Evolutionary conservation across 2,329 filamentous ascomycete species (phyloP), one percentile per base, ranked within the genome.

Genomic region (Aschersonia sp.): DNA sequence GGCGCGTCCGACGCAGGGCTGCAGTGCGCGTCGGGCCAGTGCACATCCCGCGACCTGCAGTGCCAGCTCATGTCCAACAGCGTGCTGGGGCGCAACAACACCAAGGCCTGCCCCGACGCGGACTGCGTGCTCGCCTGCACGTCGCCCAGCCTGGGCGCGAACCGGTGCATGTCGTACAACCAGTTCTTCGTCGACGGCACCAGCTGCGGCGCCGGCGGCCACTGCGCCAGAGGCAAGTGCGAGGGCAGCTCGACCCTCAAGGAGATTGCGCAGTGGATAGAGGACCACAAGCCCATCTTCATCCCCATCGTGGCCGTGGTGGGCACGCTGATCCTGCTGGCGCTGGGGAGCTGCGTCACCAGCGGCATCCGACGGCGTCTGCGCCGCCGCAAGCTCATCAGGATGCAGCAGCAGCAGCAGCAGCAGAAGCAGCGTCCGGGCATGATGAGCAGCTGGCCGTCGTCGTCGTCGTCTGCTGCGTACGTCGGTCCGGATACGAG

Each of bases 101-200:
- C 88, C 2, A 80, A 79, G 56, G 83, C 89, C 7, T 98, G 92
- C 65, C 73, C 74, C 38, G 55, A 56, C 41, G 54, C 50, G 38
- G 82, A 80, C 45, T 98, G 92, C 65, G 73, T 77, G 52, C 70
- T 97, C 46, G 81, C 80, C 45, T 98, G 92, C 64, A 73, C 75
- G 3, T 84, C 82, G 30, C 80, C 86, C 4, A 70, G 78, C 49
- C 82, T 89, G 50, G 78, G 78, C 5, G 53, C 69, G 5, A 76
- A 77, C 50, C 72, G 75, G 5, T 95, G 88, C 64, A 82, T 84
- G 51, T 75, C 76, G 29, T 77, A 94, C 67, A 82, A 86, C 61
- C 89, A 96, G 61, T 92, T 94, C 66, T 97, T 94, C 66, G 71
- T 97, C 31, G 92, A 98, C 60, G 92, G 92, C 20, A 97, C 92